Evolutionary conservation across 176 grass and related monocot genomes (phyloP).

Genomic region (Zea luxurians): DNA sequence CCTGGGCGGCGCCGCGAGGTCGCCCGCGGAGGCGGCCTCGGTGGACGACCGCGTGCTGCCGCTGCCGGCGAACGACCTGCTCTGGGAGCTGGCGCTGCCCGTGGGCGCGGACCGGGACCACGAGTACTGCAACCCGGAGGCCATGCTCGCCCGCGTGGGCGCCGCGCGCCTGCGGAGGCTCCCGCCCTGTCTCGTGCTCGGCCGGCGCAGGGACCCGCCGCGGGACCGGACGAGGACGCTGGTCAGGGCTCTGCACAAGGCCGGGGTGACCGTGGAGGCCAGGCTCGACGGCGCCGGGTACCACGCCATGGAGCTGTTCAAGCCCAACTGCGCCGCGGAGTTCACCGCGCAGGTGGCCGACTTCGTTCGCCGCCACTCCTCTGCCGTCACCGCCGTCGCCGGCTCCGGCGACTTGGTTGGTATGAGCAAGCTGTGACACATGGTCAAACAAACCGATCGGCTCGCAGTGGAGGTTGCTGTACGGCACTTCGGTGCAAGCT

Average conservation of each 20-base stretch:
- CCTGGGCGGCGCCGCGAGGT: conserved; percentile 58
- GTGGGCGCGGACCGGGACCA: conserved; percentile 67
- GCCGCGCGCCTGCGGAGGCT: conserved; percentile 42
- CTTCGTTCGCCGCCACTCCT: conserved; percentile 50
- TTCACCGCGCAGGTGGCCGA: conserved; percentile 58
- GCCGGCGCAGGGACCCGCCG: conserved; percentile 61
- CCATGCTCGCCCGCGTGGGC: conserved; percentile 44
- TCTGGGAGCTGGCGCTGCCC: conserved; percentile 89
- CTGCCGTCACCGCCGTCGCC: not conserved
- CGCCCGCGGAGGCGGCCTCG: conserved; percentile 58
- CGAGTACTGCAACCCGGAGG: conserved; percentile 66
- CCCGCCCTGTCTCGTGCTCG: conserved; percentile 74
- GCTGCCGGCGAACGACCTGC: conserved; percentile 67
- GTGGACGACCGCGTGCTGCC: conserved; percentile 67
- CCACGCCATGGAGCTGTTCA: conserved; percentile 78
- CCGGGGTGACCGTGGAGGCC: conserved; percentile 52
- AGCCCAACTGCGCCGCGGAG: conserved; percentile 49
- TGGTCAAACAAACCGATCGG: conserved; percentile 9
- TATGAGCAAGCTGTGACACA: conserved; percentile 45
- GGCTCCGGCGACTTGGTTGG: conserved; percentile 15
- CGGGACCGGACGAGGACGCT: conserved; percentile 65
- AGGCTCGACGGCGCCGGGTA: conserved; percentile 54
- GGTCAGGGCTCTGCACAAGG: conserved; percentile 48
- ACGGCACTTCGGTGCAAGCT: not conserved
- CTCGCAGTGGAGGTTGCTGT: not conserved